Percentiles rank a stretch among this genome's conserved stretches.
Conservation (phyloP, 495 filamentous ascomycete genomes). For the Aspergillus mulundensis region DNA sequence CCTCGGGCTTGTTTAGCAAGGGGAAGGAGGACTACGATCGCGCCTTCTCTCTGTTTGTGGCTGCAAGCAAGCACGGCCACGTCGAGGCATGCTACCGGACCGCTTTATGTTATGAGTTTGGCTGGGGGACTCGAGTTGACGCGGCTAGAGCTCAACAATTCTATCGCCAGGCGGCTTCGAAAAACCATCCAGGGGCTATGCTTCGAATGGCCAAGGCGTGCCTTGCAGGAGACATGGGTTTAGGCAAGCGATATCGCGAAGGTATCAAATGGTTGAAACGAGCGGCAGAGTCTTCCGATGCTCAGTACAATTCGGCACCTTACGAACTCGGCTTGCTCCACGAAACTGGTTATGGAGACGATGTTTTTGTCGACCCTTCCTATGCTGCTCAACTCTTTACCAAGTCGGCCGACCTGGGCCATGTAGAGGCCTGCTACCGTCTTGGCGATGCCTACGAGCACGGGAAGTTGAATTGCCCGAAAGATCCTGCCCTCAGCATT, state of each 20-base stretch:
- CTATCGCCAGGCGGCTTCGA: slow-evolving; percentile 82
- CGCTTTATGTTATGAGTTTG: slow-evolving; percentile 95
- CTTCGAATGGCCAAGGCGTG: slow-evolving; percentile 88
- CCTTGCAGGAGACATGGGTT: slow-evolving; percentile 79
- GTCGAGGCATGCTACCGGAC: slow-evolving; percentile 93
- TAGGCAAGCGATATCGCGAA: slow-evolving; percentile 80
- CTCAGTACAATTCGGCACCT: slow-evolving; percentile 87
- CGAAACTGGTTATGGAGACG: slow-evolving; percentile 84
- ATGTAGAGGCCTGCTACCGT: slow-evolving; percentile 75
- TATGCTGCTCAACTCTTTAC: slow-evolving; percentile 96
- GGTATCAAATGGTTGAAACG: slow-evolving; percentile 96
- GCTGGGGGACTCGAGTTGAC: slow-evolving; percentile 90
- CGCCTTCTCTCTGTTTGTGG: slow-evolving; percentile 85
- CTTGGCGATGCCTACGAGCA: slow-evolving; percentile 98
- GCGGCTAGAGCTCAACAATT: slow-evolving; percentile 89
- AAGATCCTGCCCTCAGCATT: slow-evolving; percentile 88
- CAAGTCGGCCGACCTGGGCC: slow-evolving; percentile 87
- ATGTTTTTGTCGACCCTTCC: slow-evolving; percentile 81
- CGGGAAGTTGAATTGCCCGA: slow-evolving; percentile 78
- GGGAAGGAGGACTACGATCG: slow-evolving; percentile 84
- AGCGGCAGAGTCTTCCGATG: slow-evolving; percentile 80
- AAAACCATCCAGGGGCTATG: slow-evolving; percentile 93
- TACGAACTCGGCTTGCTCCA: slow-evolving; percentile 88
- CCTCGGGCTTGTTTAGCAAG: slow-evolving; percentile 91
- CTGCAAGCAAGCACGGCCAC: slow-evolving; percentile 95